Conservation (phyloP, 768 basidiomycete species). For the Agaricus bisporus region DNA sequence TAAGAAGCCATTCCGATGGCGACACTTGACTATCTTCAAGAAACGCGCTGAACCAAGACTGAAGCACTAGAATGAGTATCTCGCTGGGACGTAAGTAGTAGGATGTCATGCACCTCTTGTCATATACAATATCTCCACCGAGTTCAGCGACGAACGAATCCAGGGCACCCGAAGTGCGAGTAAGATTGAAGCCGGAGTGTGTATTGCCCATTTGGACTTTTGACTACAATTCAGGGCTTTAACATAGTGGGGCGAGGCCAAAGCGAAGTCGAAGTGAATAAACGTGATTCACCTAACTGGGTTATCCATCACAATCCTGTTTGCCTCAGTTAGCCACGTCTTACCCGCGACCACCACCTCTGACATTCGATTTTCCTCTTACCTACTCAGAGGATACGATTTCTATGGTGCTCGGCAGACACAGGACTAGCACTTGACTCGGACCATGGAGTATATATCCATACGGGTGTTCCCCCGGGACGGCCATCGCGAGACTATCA, state of each 20-base stretch:
- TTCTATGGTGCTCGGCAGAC: no score
- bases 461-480: no score
- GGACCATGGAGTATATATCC: no score
- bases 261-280: background rate
- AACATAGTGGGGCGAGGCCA: constrained; percentile 1
- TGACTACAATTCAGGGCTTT: background rate
- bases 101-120: constrained; percentile 64
- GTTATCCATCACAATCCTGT: background rate
- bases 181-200: constrained; percentile 64
- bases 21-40: constrained; percentile 80
- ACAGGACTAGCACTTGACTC: no score
- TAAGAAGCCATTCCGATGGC: constrained; percentile 76
- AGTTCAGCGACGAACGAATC: constrained; percentile 91
- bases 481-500: no score
- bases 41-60: constrained; percentile 70
- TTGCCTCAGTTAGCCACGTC: background rate
- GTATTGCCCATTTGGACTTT: constrained; percentile 64
- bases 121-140: constrained; percentile 81
- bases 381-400: no score
- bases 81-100: background rate
- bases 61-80: background rate
- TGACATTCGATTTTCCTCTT: no score
- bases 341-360: no score
- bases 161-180: constrained; percentile 71
- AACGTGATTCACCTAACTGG: no score